phyloP scores from a whole-genome alignment of 768 basidiomycete species.

The Xerocomellus amylosporus region DNA sequence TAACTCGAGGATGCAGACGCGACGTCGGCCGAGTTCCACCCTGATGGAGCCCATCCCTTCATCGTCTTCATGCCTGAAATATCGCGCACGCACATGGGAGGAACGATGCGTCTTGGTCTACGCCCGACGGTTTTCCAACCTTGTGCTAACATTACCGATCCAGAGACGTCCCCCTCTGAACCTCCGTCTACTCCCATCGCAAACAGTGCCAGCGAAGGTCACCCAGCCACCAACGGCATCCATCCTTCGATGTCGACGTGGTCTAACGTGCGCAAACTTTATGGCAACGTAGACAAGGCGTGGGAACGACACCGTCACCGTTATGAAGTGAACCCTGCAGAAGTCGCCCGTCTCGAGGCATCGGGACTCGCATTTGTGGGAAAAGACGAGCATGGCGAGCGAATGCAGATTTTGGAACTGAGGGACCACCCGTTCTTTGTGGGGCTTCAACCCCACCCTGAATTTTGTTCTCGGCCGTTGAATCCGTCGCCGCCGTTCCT shows the following conservation, averaged over 20 bases:
- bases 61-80: slow-evolving; percentile 99
- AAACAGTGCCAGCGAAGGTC: slow-evolving; percentile 2
- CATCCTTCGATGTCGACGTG: slow-evolving; percentile 52
- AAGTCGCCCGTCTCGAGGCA: slow-evolving; percentile 65
- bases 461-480: slow-evolving; percentile 96
- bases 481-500: slow-evolving; percentile 98
- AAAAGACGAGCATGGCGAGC: slow-evolving; percentile 92
- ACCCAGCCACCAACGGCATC: slow-evolving; percentile 6
- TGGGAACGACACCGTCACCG: slow-evolving; percentile 98
- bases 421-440: slow-evolving; percentile 91
- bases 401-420: slow-evolving; percentile 96
- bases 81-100: slow-evolving; percentile 96
- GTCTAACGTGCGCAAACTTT: slow-evolving; percentile 74
- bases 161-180: slow-evolving; percentile 14
- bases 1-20: slow-evolving; percentile 53
- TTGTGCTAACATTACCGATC: slow-evolving; percentile 20
- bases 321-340: slow-evolving; percentile 92
- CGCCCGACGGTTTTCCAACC: slow-evolving; percentile 90
- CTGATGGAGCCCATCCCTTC: slow-evolving; percentile 61
- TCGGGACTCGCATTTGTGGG: slow-evolving; percentile 80
- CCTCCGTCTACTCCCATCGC: slow-evolving; percentile 1
- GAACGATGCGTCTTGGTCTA: slow-evolving; percentile 99
- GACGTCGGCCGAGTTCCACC: slow-evolving; percentile 78
- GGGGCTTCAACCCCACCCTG: slow-evolving; percentile 94
- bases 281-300: slow-evolving; percentile 75